Conservation (phyloP, 495 filamentous ascomycete species). For the Penicillium soppii region DNA sequence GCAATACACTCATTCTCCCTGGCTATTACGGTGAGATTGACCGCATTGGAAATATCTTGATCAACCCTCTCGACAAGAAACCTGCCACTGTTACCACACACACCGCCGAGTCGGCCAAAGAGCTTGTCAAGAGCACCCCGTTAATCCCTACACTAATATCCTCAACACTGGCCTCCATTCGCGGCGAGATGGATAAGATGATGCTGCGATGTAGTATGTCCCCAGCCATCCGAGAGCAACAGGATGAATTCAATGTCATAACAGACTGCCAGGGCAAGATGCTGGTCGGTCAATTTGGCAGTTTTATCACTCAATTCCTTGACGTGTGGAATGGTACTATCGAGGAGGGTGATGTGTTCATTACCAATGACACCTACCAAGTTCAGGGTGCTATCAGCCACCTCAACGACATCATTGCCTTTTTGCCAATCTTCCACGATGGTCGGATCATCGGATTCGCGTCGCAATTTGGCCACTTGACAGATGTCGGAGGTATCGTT, state of each 20-base stretch:
- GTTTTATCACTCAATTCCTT: slow-evolving; percentile 50
- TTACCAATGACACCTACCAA: slow-evolving; percentile 53
- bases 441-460: slow-evolving; percentile 45
- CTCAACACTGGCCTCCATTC: slow-evolving; percentile 44
- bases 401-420: slow-evolving; percentile 48
- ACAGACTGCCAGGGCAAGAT: slow-evolving; percentile 47
- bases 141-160: slow-evolving; percentile 40
- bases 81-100: slow-evolving; percentile 5
- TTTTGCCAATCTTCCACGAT: slow-evolving; percentile 47
- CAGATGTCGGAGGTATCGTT: slow-evolving; percentile 51
- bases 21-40: slow-evolving; percentile 45
- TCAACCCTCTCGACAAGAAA: slow-evolving; percentile 31
- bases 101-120: slow-evolving; percentile 24
- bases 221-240: slow-evolving; percentile 51
- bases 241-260: slow-evolving; percentile 55
- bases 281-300: slow-evolving; percentile 52
- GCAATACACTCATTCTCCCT: slow-evolving; percentile 49
- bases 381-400: slow-evolving; percentile 49
- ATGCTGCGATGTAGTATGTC: slow-evolving; percentile 54
- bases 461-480: slow-evolving; percentile 52
- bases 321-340: slow-evolving; percentile 44
- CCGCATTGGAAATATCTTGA: slow-evolving; percentile 46
- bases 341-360: slow-evolving; percentile 49
- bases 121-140: slow-evolving; percentile 36
- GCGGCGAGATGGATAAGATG: slow-evolving; percentile 51